phyloP scores from a whole-genome alignment of 257 asterid genomes.

The Misopates orontium region DNA sequence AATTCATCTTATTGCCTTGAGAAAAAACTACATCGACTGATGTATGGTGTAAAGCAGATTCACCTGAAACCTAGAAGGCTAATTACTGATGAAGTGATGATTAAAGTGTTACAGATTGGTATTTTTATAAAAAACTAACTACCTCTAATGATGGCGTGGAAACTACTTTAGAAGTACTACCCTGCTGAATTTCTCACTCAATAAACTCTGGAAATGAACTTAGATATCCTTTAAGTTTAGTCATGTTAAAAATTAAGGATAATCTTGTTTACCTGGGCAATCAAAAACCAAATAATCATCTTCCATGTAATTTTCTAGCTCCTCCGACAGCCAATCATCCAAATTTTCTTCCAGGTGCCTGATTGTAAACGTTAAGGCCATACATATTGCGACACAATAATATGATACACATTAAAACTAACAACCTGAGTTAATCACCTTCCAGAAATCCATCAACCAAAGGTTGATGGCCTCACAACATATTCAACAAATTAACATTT shows the following conservation, averaged over 20 bases:
- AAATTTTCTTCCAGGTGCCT: conserved; percentile 92
- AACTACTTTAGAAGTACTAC: no score
- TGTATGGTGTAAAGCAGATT: no score
- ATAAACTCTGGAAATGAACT: not conserved
- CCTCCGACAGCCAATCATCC: conserved; percentile 94
- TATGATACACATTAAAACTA: conserved; percentile 18
- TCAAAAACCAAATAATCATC: conserved; percentile 93
- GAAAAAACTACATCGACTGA: no score
- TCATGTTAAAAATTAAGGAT: not conserved
- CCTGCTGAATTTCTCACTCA: not conserved
- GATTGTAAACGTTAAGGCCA: conserved; percentile 54
- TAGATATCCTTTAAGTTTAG: not conserved
- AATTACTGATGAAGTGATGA: not conserved
- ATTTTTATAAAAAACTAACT: not conserved
- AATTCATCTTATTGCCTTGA: no score
- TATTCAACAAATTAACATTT: not conserved
- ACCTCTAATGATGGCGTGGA: not conserved
- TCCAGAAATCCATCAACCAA: not conserved
- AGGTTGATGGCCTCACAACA: conserved; percentile 4
- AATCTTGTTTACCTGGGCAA: conserved; percentile 74
- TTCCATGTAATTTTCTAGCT: conserved; percentile 85
- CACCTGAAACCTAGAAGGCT: not conserved
- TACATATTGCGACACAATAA: conserved; percentile 22
- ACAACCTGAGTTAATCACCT: conserved; percentile 9
- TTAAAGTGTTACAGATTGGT: not conserved